Evolutionary conservation across 202 grass and related monocot species (phyloP), one percentile per base, ranked within the genome.

Genomic region (Zoysia matrella): DNA sequence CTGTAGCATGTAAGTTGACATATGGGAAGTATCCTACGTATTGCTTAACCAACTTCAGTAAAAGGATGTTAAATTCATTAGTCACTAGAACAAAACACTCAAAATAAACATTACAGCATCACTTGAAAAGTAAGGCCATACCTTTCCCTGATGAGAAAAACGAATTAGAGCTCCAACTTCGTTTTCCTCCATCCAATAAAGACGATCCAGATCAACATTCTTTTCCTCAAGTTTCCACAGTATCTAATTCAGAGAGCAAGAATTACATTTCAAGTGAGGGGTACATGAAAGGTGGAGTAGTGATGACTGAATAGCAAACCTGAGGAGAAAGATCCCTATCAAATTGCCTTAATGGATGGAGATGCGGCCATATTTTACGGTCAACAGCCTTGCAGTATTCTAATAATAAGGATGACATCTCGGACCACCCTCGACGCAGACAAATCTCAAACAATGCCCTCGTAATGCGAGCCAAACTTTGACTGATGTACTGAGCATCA

Each of bases 381-480:
- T 98, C 92, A 61, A 98, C 92, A 6, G 92, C 92, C 80, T 98
- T 98, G 83, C 90, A 98, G 65, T 95, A 98, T 65, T 98, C 90
- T 75, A 98, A 74, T 39, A 98, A 76, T 73, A 98, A 86, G 72
- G 84, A 88, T 77, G 95, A 51, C 90, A 98, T 93, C 73, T 98
- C 90, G 80, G 92, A 95, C 95, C 95, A 98, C 14, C 95, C 95
- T 65, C 86, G 85, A 43, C 88, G 88, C 60, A 95, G 90, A 76
- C 95, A 98, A 88, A 98, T 93, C 77, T 98, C 95, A 88, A 98
- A 98, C 47, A 98, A 85, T 72, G 95, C 95, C 82, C 90, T 94
- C 95, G 91, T 98, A 74, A 98, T 98, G 53, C 95, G 92, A 74
- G 84, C 95, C 74, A 95, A 85, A 79, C 92, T 98, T 89, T 94